Evolutionary conservation across 1,284 basidiomycete genomes (phyloP), one percentile per base, ranked within the genome.

Genomic region (Entoloma clypeatum): DNA sequence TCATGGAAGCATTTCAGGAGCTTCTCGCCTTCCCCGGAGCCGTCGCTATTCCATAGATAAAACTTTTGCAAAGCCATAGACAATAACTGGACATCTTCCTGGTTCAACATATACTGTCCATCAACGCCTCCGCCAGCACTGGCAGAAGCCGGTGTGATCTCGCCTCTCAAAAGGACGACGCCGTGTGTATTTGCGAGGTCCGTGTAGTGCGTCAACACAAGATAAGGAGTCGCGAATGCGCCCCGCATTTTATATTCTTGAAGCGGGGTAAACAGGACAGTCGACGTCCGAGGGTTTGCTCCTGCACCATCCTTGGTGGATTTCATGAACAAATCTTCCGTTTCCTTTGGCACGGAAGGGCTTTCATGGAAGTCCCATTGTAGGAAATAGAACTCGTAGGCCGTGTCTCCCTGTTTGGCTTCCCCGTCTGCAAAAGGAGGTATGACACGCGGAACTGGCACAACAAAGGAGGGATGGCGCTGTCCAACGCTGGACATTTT

Each of bases 121-220:
- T 56, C 51, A 8, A 42, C 36, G n/a, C 42, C 46, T 47, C 54
- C 58, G 7, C 56, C 65, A 34, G 63, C 55, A 34, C 59, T 57
- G n/a, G 67, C 61, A n/a, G 77, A 63, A 2, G 75, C 67, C 1
- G 87, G 81, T 0, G 92, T 92, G 48, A 98, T 84, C 62, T 98
- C 95, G 13, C 95, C 96, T 25, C 93, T 77, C 65, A 98, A 75
- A 5, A 99, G 76, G 0, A 97, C 91, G 29, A 88, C 60, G 10
- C 79, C 82, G 60, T 98, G 94, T 5, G 83, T 83, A 18, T 74
- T 60, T 1, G 83, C 77, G 5, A 99, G 67, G 58, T 99, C 95
- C 27, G 94, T 87, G 65, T 98, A 97, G 61, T 92, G 81, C 5
- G 95, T 96, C 34, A 98, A 60, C 24, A 91, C 87, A 18, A 99